These are phyloP conservation scores for Phycomyces blakesleeanus DNA, from an alignment of 192 early-diverging fungal species.

Conservation along the genomic window DNA sequence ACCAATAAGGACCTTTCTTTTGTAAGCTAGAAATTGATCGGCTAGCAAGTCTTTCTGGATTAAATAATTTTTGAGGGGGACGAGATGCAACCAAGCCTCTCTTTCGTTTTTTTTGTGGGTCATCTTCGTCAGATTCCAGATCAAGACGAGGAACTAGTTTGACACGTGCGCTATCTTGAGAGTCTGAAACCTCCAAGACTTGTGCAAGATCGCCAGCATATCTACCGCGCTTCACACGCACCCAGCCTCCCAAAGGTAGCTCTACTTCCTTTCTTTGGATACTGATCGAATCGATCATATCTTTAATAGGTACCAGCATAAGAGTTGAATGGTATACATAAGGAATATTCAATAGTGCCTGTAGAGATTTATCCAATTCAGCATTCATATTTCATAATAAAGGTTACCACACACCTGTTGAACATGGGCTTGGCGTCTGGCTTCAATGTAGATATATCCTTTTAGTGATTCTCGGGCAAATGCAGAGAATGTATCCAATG, in stretches of 20 bases:
- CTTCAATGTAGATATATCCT: slow-evolving; percentile 94
- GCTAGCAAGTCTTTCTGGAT: slow-evolving; percentile 48
- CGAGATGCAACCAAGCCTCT: slow-evolving; percentile 40
- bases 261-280: slow-evolving; percentile 64
- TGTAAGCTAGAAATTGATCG: slow-evolving; percentile 40
- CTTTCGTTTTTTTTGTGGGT: slow-evolving; percentile 57
- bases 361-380: background rate
- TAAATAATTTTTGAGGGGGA: slow-evolving; percentile 79
- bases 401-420: slow-evolving; percentile 40
- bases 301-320: slow-evolving; percentile 82
- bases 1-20: slow-evolving; percentile 54
- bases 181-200: slow-evolving; percentile 61
- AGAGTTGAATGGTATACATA: slow-evolving; percentile 69
- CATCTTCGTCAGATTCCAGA: slow-evolving; percentile 43
- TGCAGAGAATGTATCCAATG: slow-evolving; percentile 72
- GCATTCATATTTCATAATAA: background rate
- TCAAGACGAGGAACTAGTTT: slow-evolving; percentile 76
- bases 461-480: slow-evolving; percentile 80
- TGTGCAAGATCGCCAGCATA: slow-evolving; percentile 92
- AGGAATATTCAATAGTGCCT: slow-evolving; percentile 50
- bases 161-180: slow-evolving; percentile 61
- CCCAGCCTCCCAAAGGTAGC: slow-evolving; percentile 73
- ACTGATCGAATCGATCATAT: slow-evolving; percentile 87
- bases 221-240: slow-evolving; percentile 86
- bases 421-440: slow-evolving; percentile 73